Conservation (phyloP, 2,329 filamentous ascomycete species). For the Cyphellophora attinorum region DNA sequence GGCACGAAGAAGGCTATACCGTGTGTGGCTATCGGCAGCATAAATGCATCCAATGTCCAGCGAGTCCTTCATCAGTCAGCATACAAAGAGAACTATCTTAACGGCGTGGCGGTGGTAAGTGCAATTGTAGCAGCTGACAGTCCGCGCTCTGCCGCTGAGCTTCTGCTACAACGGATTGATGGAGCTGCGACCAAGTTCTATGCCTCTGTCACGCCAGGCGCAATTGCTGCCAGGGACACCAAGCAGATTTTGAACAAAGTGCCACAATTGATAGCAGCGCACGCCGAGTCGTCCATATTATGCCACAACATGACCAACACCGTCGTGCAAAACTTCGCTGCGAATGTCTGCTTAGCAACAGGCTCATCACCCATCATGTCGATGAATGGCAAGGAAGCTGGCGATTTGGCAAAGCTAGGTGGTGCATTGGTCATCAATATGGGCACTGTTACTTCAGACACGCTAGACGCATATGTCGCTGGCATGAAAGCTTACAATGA, state of each 20-base stretch:
- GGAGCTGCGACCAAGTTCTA: slow-evolving; percentile 22
- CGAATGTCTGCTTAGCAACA: slow-evolving; percentile 71
- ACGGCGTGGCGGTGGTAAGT: slow-evolving; percentile 82
- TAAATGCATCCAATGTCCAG: slow-evolving; percentile 68
- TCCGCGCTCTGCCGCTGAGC: slow-evolving; percentile 52
- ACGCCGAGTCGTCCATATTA: slow-evolving; percentile 59
- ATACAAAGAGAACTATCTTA: slow-evolving; percentile 34
- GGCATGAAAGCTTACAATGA: slow-evolving; percentile 76
- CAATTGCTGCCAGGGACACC: slow-evolving; percentile 15
- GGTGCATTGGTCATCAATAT: slow-evolving; percentile 86
- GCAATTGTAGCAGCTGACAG: slow-evolving; percentile 69
- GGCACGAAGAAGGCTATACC: slow-evolving; percentile 34
- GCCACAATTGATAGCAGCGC: slow-evolving; percentile 45
- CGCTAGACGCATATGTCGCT: slow-evolving; percentile 59
- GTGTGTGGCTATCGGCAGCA: slow-evolving; percentile 79
- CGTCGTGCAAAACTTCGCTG: slow-evolving; percentile 90
- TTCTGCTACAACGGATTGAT: slow-evolving; percentile 50
- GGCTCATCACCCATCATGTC: slow-evolving; percentile 93
- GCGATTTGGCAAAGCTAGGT: slow-evolving; percentile 66
- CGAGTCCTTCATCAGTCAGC: slow-evolving; percentile 63
- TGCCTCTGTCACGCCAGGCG: slow-evolving; percentile 19
- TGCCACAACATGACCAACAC: slow-evolving; percentile 97
- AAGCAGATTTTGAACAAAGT: slow-evolving; percentile 25
- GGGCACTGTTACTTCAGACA: slow-evolving; percentile 77
- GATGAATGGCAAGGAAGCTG: slow-evolving; percentile 71